Evolutionary conservation across 768 basidiomycete genomes (phyloP).

Genomic region (Tephrocybe sp.): DNA sequence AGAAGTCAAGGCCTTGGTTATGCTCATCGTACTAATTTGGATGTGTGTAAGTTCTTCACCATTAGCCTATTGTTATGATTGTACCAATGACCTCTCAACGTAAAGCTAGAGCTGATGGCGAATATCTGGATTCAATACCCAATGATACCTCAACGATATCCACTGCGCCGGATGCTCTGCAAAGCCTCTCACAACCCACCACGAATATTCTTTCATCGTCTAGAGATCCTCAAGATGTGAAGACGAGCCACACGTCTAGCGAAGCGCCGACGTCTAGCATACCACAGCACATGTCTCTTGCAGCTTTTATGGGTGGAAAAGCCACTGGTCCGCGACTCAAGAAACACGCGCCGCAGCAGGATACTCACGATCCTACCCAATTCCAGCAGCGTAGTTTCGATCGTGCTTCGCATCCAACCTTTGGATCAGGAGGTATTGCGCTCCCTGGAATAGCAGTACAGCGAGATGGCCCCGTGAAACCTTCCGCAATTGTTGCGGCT

Average conservation of each 20-base stretch:
- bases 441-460: slow-evolving; percentile 66
- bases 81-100: background rate
- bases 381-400: slow-evolving; percentile 61
- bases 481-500: slow-evolving; percentile 8
- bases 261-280: slow-evolving; percentile 19
- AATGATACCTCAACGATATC: slow-evolving; percentile 23
- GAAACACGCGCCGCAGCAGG: slow-evolving; percentile 69
- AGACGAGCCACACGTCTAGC: background rate
- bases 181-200: slow-evolving; percentile 38
- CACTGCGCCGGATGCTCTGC: slow-evolving; percentile 41
- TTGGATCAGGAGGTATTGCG: slow-evolving; percentile 72
- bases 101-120: slow-evolving; percentile 10
- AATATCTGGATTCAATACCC: background rate
- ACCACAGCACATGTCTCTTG: slow-evolving; percentile 63
- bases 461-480: slow-evolving; percentile 6
- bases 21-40: slow-evolving; percentile 39
- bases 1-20: slow-evolving; percentile 44
- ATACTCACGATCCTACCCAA: slow-evolving; percentile 62
- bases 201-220: background rate
- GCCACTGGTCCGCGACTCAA: slow-evolving; percentile 75
- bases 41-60: slow-evolving; percentile 43
- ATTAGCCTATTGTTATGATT: background rate
- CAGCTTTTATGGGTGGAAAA: slow-evolving; percentile 79
- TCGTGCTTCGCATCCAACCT: slow-evolving; percentile 67
- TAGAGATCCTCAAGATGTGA: background rate